phyloP scores from a whole-genome alignment of 805 yeast genomes.

The Saccharomycopsis sp. region DNA sequence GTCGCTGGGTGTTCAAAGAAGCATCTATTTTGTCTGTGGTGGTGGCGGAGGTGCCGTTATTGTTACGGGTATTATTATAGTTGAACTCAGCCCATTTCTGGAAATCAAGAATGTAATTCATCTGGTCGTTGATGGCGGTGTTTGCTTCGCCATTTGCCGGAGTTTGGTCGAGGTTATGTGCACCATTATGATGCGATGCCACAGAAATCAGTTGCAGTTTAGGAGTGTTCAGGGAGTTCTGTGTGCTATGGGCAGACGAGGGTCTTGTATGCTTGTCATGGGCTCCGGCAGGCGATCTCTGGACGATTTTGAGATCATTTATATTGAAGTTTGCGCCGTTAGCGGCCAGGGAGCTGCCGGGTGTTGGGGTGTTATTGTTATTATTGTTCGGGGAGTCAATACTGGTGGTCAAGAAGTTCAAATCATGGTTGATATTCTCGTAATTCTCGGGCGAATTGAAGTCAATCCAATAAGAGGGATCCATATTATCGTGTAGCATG shows the following conservation, averaged over 20 bases:
- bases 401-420: slow-evolving; percentile 4
- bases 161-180: not conserved
- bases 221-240: not conserved
- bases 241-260: not conserved
- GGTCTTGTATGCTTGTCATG: not conserved
- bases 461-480: slow-evolving; percentile 20
- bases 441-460: slow-evolving; percentile 19
- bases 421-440: slow-evolving; percentile 8
- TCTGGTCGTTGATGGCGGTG: not conserved
- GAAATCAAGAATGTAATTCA: slow-evolving; percentile 11
- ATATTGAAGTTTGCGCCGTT: not conserved
- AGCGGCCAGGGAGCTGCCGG: not conserved
- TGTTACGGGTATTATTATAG: slow-evolving; percentile 2
- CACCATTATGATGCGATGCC: no score
- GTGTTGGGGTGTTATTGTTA: not conserved
- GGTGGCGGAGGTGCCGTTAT: not conserved
- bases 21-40: not conserved
- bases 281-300: not conserved
- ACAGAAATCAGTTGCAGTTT: not conserved
- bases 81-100: slow-evolving; percentile 19
- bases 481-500: slow-evolving; percentile 11
- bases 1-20: not conserved
- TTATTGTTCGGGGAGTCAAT: not conserved
- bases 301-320: not conserved
- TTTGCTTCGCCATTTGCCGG: not conserved